A percentile compares a stretch with the other conserved stretches of the same genome.
Conservation (phyloP, 2,329 filamentous ascomycete genomes). For the Fusarium globosum region DNA sequence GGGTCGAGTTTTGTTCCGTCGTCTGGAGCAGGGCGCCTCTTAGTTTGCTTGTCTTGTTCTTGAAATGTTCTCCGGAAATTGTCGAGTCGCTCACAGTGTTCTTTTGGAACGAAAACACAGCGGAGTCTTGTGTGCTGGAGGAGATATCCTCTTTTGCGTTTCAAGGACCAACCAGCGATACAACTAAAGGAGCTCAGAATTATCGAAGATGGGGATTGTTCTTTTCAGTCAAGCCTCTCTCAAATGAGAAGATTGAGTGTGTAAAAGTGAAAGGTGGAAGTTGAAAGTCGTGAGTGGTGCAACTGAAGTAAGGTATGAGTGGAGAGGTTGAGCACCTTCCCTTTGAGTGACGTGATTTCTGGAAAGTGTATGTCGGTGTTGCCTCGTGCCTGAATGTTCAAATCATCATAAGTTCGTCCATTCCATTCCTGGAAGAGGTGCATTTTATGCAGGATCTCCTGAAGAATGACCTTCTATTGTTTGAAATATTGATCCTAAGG, state of each 20-base stretch:
- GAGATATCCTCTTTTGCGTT: too few relatives aligned
- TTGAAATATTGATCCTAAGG: background rate
- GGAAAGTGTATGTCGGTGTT: background rate
- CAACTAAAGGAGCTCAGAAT: background rate
- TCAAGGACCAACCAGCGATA: too few relatives aligned
- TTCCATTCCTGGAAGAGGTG: background rate
- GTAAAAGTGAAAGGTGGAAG: too few relatives aligned
- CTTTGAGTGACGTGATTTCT: background rate
- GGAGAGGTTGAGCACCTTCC: background rate
- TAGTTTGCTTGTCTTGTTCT: background rate
- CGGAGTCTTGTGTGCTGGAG: background rate
- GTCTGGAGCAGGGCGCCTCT: too few relatives aligned
- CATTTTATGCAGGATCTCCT: background rate
- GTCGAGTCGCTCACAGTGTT: background rate
- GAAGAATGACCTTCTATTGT: background rate
- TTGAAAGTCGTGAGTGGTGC: background rate
- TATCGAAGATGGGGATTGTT: background rate
- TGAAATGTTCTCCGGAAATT: background rate
- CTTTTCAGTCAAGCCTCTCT: background rate
- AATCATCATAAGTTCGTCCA: background rate
- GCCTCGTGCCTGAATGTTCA: background rate
- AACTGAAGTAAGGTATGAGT: background rate
- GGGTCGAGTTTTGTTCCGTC: background rate
- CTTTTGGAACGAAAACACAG: background rate
- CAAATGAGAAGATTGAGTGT: background rate